Evolutionary conservation across 1,284 basidiomycete genomes (phyloP).

Genomic region (Pseudozyma pruni): DNA sequence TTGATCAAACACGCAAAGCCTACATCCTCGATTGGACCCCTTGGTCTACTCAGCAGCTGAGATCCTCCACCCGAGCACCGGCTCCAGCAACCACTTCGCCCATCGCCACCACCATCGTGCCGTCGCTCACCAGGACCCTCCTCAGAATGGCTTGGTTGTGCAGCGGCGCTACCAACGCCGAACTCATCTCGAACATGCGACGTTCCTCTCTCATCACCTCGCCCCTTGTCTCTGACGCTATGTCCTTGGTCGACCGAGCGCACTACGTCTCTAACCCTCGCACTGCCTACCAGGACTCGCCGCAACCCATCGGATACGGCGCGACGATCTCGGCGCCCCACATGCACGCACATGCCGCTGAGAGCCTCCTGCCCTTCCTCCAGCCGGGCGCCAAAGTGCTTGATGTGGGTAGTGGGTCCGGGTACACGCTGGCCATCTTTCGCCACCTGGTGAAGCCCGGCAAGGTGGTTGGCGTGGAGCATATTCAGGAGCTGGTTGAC

Average conservation of each 20-base stretch:
- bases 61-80: too few species aligned
- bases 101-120: too few species aligned
- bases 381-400: slow-evolving; percentile 78
- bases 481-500: slow-evolving; percentile 73
- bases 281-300: slow-evolving; percentile 78
- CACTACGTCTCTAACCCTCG: slow-evolving; percentile 74
- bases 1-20: too few species aligned
- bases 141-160: slow-evolving; percentile 82
- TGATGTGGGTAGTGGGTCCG: slow-evolving; percentile 72
- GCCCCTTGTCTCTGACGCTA: slow-evolving; percentile 42
- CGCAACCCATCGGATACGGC: slow-evolving; percentile 82
- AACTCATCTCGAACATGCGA: slow-evolving; percentile 78
- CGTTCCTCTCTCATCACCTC: slow-evolving; percentile 72
- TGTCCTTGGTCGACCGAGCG: slow-evolving; percentile 51
- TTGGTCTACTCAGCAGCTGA: too few species aligned
- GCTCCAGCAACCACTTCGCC: too few species aligned
- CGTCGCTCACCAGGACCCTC: too few species aligned
- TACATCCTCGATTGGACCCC: too few species aligned
- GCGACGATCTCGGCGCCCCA: slow-evolving; percentile 92
- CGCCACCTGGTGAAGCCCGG: slow-evolving; percentile 50
- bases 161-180: slow-evolving; percentile 76
- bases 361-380: slow-evolving; percentile 78
- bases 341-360: slow-evolving; percentile 82
- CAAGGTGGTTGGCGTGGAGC: slow-evolving; percentile 89
- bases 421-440: slow-evolving; percentile 63